Percentiles rank a stretch among this genome's conserved stretches.
Evolutionary conservation across 208 protist species (phyloP).

Genomic region (Naegleria fowleri): DNA sequence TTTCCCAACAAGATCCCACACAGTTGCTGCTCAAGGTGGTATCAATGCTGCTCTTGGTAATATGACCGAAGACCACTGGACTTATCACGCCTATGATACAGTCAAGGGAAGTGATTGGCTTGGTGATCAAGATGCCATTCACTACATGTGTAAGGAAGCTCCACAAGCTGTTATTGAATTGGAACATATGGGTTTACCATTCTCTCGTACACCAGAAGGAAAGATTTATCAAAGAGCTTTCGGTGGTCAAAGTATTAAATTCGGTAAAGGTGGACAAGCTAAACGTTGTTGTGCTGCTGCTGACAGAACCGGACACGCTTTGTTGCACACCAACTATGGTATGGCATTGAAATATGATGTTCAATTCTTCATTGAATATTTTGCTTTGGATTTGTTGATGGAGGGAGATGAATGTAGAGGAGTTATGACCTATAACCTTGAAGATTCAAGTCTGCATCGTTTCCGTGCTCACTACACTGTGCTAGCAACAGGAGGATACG

Average conservation of each 20-base stretch:
- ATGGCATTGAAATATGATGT: conserved; percentile 87
- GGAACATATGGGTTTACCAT: conserved; percentile 96
- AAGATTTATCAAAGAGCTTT: conserved; percentile 99
- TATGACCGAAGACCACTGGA: conserved; percentile 96
- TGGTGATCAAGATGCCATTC: conserved; percentile 97
- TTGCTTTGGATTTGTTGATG: conserved; percentile 97
- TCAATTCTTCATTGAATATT: conserved; percentile 98
- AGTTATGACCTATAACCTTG: conserved; percentile 90
- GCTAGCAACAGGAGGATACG: conserved; percentile 95
- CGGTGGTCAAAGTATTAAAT: conserved; percentile 95
- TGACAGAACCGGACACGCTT: conserved; percentile 96
- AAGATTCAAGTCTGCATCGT: conserved; percentile 95
- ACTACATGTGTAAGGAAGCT: conserved; percentile 98
- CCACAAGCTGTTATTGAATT: conserved; percentile 84
- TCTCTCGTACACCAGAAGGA: conserved; percentile 94
- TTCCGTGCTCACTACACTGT: conserved; percentile 93
- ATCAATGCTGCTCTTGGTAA: conserved; percentile 98
- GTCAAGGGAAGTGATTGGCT: conserved; percentile 98
- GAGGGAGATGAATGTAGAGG: conserved; percentile 87
- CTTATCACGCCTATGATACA: conserved; percentile 98
- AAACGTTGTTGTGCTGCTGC: conserved; percentile 91
- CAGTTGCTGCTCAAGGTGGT: conserved; percentile 89
- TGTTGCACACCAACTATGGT: conserved; percentile 98
- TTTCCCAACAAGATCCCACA: conserved; percentile 98
- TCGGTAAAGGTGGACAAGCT: conserved; percentile 91